phyloP scores from a whole-genome alignment of 805 yeast species.

The Cyberlindnera japonica region DNA sequence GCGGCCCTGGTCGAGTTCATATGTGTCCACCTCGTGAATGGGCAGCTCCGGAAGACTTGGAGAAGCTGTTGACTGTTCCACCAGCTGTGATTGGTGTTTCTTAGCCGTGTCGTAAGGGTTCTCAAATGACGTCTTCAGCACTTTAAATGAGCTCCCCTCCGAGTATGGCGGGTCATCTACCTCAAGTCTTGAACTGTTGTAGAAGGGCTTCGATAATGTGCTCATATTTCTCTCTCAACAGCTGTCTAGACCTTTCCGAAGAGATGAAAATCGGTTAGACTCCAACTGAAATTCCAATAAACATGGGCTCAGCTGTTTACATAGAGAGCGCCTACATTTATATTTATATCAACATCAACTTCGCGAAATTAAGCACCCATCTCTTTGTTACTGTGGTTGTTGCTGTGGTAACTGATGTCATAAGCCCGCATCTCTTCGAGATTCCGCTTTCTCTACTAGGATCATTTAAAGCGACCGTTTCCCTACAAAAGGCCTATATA shows the following conservation, averaged over 20 bases:
- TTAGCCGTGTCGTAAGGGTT: constrained; percentile 30
- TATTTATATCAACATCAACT: too few relatives aligned
- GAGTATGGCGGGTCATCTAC: constrained; percentile 3
- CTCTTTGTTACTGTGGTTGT: not conserved
- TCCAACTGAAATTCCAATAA: not conserved
- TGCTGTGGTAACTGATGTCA: not conserved
- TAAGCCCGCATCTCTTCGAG: too few relatives aligned
- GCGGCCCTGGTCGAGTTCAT: constrained; percentile 25
- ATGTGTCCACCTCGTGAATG: constrained; percentile 22
- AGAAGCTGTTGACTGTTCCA: not conserved
- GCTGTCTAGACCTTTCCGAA: too few relatives aligned
- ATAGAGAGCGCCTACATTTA: not conserved
- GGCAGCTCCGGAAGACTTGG: constrained; percentile 6
- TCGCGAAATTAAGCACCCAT: not conserved
- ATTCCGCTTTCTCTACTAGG: too few relatives aligned
- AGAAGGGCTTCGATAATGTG: constrained; percentile 15
- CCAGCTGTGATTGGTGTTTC: constrained; percentile 18
- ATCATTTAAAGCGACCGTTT: too few relatives aligned
- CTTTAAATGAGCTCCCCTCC: constrained; percentile 17
- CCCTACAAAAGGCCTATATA: not conserved
- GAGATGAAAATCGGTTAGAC: not conserved
- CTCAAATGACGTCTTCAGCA: constrained; percentile 22
- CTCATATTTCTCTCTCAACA: constrained; percentile 35
- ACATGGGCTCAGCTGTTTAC: not conserved
- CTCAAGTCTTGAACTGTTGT: constrained; percentile 5